Percentiles rank a stretch among this genome's conserved stretches.
Evolutionary conservation across 1,139 yeast genomes (phyloP).

Genomic region (Scheffersomyces stambukii): DNA sequence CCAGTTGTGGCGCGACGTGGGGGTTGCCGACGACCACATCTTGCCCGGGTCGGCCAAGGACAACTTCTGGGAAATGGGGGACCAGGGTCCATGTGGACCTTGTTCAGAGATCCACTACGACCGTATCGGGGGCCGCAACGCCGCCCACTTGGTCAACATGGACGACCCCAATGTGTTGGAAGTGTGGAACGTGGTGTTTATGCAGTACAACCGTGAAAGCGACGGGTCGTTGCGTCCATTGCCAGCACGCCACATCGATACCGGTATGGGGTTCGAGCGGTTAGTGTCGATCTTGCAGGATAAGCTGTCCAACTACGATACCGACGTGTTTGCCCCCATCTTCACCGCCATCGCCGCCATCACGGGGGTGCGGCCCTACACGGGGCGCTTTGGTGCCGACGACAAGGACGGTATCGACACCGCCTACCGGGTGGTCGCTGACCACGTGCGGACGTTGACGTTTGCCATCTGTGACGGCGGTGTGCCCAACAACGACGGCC

Average conservation of each 20-base stretch:
- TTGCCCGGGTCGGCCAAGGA: constrained; percentile 87
- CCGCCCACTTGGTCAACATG: constrained; percentile 81
- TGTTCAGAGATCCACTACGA: constrained; percentile 97
- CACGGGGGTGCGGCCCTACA: constrained; percentile 86
- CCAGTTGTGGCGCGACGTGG: constrained; percentile 77
- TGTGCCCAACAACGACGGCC: constrained; percentile 97
- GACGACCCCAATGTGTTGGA: constrained; percentile 98
- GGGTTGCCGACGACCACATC: constrained; percentile 89
- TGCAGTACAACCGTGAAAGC: constrained; percentile 92
- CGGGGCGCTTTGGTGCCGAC: constrained; percentile 89
- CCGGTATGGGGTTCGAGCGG: constrained; percentile 99
- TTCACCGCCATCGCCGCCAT: constrained; percentile 84
- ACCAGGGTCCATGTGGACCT: constrained; percentile 99
- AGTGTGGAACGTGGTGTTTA: constrained; percentile 96
- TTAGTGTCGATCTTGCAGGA: constrained; percentile 90
- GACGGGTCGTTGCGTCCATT: constrained; percentile 76
- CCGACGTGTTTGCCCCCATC: constrained; percentile 91
- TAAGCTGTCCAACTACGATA: constrained; percentile 89
- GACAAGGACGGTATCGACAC: constrained; percentile 95
- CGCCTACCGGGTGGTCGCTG: constrained; percentile 97
- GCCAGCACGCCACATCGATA: constrained; percentile 94
- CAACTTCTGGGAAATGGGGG: constrained; percentile 99
- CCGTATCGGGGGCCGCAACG: constrained; percentile 96
- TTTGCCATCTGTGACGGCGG: constrained; percentile 98
- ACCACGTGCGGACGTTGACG: constrained; percentile 94